phyloP scores from a whole-genome alignment of 2,329 filamentous ascomycete species.

The Alternaria sp. region DNA sequence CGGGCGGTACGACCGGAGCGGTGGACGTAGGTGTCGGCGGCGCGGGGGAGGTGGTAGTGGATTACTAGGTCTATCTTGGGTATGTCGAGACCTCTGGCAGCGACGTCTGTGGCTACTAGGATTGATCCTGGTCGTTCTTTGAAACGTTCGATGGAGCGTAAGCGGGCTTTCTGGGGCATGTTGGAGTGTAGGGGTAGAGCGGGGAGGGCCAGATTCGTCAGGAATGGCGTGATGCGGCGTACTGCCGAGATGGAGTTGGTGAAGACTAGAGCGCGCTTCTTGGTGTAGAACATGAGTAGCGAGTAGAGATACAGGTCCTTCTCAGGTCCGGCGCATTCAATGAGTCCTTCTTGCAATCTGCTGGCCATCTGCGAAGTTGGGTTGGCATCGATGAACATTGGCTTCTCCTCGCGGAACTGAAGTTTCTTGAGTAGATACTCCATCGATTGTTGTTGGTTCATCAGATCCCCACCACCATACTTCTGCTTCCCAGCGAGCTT shows the following conservation, averaged over 20 bases:
- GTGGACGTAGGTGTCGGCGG: slow-evolving; percentile 94
- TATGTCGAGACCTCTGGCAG: slow-evolving; percentile 92
- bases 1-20: slow-evolving; percentile 93
- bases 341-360: slow-evolving; percentile 82
- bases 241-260: slow-evolving; percentile 96
- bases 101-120: slow-evolving; percentile 91
- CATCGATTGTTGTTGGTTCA: slow-evolving; percentile 81
- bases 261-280: slow-evolving; percentile 84
- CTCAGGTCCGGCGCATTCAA: slow-evolving; percentile 91
- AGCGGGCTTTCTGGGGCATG: slow-evolving; percentile 93
- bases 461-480: slow-evolving; percentile 61
- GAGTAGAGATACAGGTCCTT: slow-evolving; percentile 97
- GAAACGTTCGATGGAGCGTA: slow-evolving; percentile 92
- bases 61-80: slow-evolving; percentile 86
- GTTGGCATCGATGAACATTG: slow-evolving; percentile 91
- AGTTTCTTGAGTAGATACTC: slow-evolving; percentile 91
- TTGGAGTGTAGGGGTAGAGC: slow-evolving; percentile 85
- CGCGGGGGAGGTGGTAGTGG: slow-evolving; percentile 92
- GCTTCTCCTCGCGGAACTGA: slow-evolving; percentile 82
- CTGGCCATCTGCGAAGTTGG: slow-evolving; percentile 88
- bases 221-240: slow-evolving; percentile 80
- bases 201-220: slow-evolving; percentile 80
- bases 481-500: slow-evolving; percentile 76
- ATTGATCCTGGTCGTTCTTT: slow-evolving; percentile 70
- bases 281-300: slow-evolving; percentile 80